Evolutionary conservation across 2,329 filamentous ascomycete genomes (phyloP).

Genomic region (Atkinsonella texensis): DNA sequence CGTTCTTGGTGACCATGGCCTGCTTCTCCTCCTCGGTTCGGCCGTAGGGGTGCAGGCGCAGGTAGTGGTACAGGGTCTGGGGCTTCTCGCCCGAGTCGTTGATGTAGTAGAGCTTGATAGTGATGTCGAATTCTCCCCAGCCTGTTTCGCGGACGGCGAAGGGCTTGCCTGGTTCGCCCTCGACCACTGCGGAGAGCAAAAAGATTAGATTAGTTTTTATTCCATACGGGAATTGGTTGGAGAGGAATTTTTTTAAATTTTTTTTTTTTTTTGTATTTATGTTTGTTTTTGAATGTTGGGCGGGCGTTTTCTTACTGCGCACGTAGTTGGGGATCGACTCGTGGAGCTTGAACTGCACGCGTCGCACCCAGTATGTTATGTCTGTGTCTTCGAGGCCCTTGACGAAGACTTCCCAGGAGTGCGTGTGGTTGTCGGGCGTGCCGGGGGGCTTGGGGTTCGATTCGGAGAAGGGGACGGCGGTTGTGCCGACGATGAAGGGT

Average conservation of each 20-base stretch:
- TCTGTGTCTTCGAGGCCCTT: slow-evolving; percentile 81
- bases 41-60: slow-evolving; percentile 85
- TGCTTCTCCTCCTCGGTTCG: slow-evolving; percentile 63
- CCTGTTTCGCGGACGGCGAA: slow-evolving; percentile 88
- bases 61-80: slow-evolving; percentile 85
- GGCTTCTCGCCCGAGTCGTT: slow-evolving; percentile 84
- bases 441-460: slow-evolving; percentile 66
- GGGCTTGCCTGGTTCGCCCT: slow-evolving; percentile 52
- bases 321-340: slow-evolving; percentile 90
- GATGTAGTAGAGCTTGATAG: slow-evolving; percentile 87
- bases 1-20: slow-evolving; percentile 43
- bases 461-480: slow-evolving; percentile 68
- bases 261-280: neutral
- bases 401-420: slow-evolving; percentile 93
- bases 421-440: slow-evolving; percentile 82
- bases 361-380: slow-evolving; percentile 89
- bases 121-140: slow-evolving; percentile 97
- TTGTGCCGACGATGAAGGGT: slow-evolving; percentile 64
- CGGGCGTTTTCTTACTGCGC: slow-evolving; percentile 43
- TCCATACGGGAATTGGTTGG: no score
- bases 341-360: slow-evolving; percentile 96
- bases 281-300: neutral
- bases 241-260: no score
- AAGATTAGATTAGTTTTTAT: no score
- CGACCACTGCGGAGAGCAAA: slow-evolving; percentile 44